phyloP scores from a whole-genome alignment of 345 rosid species.

The Syzygium grande region DNA sequence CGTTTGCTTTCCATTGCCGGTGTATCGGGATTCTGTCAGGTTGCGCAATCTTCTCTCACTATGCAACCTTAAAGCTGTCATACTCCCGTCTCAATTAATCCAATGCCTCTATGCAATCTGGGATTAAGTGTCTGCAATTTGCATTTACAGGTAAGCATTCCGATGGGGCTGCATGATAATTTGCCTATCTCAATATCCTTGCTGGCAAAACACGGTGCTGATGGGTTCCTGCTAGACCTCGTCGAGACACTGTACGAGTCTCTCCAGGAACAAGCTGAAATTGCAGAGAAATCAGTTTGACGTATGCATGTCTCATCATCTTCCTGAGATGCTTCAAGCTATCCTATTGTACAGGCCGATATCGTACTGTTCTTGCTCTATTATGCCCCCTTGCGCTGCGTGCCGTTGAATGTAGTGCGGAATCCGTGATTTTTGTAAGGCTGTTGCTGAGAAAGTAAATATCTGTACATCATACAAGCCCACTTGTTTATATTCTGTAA shows the following conservation, averaged over 20 bases:
- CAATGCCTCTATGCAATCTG: neutral
- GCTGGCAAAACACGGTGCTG: neutral
- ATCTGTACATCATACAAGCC: neutral
- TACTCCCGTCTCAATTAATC: neutral
- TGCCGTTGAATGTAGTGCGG: neutral
- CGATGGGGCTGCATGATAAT: neutral
- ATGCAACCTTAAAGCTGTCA: neutral
- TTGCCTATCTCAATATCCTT: slow-evolving; percentile 3
- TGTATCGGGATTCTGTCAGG: slow-evolving; percentile 91
- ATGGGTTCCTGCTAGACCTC: slow-evolving; percentile 1
- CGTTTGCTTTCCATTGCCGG: slow-evolving; percentile 69
- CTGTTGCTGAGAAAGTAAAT: neutral
- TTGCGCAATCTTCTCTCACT: neutral
- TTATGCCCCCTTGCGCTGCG: neutral
- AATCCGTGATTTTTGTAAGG: neutral
- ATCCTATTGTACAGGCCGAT: neutral
- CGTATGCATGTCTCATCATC: neutral
- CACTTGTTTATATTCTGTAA: neutral
- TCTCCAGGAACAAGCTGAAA: neutral
- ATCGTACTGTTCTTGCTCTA: neutral
- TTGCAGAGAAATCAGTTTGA: neutral
- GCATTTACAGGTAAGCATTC: slow-evolving; percentile 36
- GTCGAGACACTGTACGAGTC: neutral
- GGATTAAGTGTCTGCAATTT: neutral
- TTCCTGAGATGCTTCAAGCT: neutral